phyloP scores from a whole-genome alignment of 1,284 basidiomycete genomes.

The Trichosporon ovoides region DNA sequence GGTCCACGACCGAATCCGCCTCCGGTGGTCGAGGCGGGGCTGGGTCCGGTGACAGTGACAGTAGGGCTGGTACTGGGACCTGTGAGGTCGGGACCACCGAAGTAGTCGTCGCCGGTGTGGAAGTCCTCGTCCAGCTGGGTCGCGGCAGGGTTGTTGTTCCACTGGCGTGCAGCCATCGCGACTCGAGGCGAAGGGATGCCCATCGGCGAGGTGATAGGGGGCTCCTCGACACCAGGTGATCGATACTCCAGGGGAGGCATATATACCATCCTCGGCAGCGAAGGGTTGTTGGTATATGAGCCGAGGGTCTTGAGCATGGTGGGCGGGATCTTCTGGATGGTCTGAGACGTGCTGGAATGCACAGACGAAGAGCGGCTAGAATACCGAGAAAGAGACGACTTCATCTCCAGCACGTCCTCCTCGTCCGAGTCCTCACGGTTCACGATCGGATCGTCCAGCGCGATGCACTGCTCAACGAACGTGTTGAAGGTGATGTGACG shows the following conservation, averaged over 20 bases:
- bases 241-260: constrained; percentile 56
- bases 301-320: constrained; percentile 76
- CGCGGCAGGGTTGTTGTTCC: constrained; percentile 7
- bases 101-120: constrained; percentile 55
- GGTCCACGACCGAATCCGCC: constrained; percentile 25
- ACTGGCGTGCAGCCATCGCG: constrained; percentile 34
- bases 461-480: constrained; percentile 94
- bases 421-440: constrained; percentile 50
- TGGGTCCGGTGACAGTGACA: neutral
- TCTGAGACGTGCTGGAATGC: constrained; percentile 53
- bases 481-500: constrained; percentile 96
- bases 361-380: constrained; percentile 24
- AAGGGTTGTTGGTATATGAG: constrained; percentile 33
- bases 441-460: constrained; percentile 58
- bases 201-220: constrained; percentile 18
- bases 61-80: constrained; percentile 13
- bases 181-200: constrained; percentile 42
- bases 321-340: constrained; percentile 91
- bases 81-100: constrained; percentile 56
- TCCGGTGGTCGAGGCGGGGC: constrained; percentile 9
- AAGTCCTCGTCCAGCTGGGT: constrained; percentile 53
- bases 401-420: constrained; percentile 63
- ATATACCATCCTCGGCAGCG: constrained; percentile 62
- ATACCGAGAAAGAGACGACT: constrained; percentile 30
- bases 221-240: constrained; percentile 25